Evolutionary conservation across 2,329 filamentous ascomycete genomes (phyloP).

Genomic region (Sclerotiophoma versabilis): DNA sequence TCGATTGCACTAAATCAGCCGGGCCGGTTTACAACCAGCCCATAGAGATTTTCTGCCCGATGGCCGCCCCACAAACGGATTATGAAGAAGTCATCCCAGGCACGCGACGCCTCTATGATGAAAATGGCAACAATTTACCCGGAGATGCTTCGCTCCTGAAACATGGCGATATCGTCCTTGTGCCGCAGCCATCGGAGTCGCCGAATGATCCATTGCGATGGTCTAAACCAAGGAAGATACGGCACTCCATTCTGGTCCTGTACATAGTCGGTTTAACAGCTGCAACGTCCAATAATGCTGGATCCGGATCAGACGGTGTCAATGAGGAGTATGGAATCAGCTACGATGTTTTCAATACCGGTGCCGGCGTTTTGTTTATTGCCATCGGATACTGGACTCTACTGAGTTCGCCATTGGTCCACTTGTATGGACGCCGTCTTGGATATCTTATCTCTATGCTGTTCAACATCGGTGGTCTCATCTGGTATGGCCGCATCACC

Average conservation of each 20-base stretch:
- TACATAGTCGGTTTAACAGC: slow-evolving; percentile 29
- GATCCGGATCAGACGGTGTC: slow-evolving; percentile 27
- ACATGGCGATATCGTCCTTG: slow-evolving; percentile 54
- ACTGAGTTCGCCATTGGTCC: slow-evolving; percentile 26
- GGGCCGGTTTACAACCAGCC: slow-evolving; percentile 4
- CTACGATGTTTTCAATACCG: slow-evolving; percentile 30
- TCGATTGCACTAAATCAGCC: slow-evolving; percentile 16
- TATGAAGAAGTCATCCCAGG: slow-evolving; percentile 28
- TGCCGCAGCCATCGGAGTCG: slow-evolving; percentile 59
- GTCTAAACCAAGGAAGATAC: slow-evolving; percentile 54
- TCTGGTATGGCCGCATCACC: slow-evolving; percentile 29
- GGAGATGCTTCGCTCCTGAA: slow-evolving; percentile 29
- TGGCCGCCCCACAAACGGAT: slow-evolving; percentile 16
- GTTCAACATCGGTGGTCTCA: slow-evolving; percentile 28
- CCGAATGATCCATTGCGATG: slow-evolving; percentile 61
- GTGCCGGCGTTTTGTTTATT: slow-evolving; percentile 28
- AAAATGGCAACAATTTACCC: slow-evolving; percentile 39
- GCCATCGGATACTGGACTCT: slow-evolving; percentile 29
- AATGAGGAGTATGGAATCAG: slow-evolving; percentile 28
- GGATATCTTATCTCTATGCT: slow-evolving; percentile 27
- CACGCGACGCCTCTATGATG: slow-evolving; percentile 27
- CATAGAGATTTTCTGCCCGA: slow-evolving; percentile 1
- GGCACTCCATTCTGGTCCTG: slow-evolving; percentile 28
- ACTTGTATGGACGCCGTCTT: slow-evolving; percentile 27
- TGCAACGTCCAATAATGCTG: slow-evolving; percentile 30